Evolutionary conservation across 2,329 filamentous ascomycete species (phyloP).

Genomic region (Byssochlamys sp.): DNA sequence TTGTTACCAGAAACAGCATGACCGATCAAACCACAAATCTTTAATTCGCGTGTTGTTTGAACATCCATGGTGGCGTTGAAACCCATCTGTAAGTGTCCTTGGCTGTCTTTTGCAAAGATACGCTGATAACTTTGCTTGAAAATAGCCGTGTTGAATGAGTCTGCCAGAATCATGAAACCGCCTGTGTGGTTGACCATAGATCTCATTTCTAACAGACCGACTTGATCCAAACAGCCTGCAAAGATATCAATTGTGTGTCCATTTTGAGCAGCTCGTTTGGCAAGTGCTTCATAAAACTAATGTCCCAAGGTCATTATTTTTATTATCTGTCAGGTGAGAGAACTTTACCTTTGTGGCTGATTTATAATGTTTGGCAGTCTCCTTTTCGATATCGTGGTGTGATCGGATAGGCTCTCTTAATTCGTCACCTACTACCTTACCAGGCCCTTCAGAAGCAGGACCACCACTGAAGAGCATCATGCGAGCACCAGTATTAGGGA

Average conservation of each 20-base stretch:
- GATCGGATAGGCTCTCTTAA: slow-evolving; percentile 92
- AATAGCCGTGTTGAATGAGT: slow-evolving; percentile 97
- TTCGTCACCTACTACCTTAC: slow-evolving; percentile 92
- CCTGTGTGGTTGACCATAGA: slow-evolving; percentile 93
- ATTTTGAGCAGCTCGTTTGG: slow-evolving; percentile 89
- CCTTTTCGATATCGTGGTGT: slow-evolving; percentile 95
- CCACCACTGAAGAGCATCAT: slow-evolving; percentile 97
- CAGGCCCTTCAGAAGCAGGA: slow-evolving; percentile 87
- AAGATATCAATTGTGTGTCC: slow-evolving; percentile 97
- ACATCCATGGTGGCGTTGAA: slow-evolving; percentile 96
- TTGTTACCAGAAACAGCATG: slow-evolving; percentile 96
- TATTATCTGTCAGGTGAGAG: background rate
- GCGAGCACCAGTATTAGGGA: slow-evolving; percentile 86
- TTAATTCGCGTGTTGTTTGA: slow-evolving; percentile 91
- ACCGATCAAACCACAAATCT: slow-evolving; percentile 92
- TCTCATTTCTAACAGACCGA: slow-evolving; percentile 96
- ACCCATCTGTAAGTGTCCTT: slow-evolving; percentile 91
- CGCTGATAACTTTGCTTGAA: slow-evolving; percentile 98
- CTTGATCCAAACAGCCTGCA: slow-evolving; percentile 91
- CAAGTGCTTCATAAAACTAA: slow-evolving; percentile 86
- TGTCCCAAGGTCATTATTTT: slow-evolving; percentile 14
- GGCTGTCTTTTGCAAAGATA: slow-evolving; percentile 90
- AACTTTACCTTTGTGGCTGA: slow-evolving; percentile 75
- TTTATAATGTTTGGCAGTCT: slow-evolving; percentile 99
- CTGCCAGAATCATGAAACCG: slow-evolving; percentile 94